phyloP scores from a whole-genome alignment of 2,329 filamentous ascomycete genomes.

The Cladosporium colombiae region DNA sequence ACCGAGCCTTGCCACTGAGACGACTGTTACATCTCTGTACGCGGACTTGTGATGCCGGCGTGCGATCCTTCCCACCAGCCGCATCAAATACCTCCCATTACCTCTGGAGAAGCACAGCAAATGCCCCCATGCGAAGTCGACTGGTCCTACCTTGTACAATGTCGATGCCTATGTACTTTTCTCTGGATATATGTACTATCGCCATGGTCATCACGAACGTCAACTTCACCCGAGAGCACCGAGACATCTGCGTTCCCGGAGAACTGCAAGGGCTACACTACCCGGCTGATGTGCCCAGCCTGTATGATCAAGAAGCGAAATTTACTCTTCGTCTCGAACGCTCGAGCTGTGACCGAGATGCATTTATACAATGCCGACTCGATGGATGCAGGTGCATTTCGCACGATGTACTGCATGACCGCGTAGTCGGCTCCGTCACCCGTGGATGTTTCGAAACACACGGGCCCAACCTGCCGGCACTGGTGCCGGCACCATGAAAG shows the following conservation, averaged over 20 bases:
- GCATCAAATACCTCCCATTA: background rate
- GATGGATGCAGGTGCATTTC: background rate
- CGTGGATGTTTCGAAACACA: background rate
- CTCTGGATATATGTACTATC: background rate
- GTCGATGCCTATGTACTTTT: background rate
- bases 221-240: background rate
- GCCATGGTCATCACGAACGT: background rate
- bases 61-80: background rate
- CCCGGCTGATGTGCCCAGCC: background rate
- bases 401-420: background rate
- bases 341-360: background rate
- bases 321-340: background rate
- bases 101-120: background rate
- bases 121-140: background rate
- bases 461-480: conserved; percentile 1
- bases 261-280: background rate
- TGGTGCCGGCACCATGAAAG: conserved; percentile 6
- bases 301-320: background rate
- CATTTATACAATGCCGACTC: background rate
- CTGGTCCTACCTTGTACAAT: too few relatives aligned
- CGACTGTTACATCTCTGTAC: background rate
- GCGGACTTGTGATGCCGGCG: background rate
- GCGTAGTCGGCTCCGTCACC: background rate
- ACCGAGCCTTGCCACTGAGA: background rate
- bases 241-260: background rate